Base-by-base conservation (phyloP, 306 rosid species). In the Pyrus communis region DNA sequence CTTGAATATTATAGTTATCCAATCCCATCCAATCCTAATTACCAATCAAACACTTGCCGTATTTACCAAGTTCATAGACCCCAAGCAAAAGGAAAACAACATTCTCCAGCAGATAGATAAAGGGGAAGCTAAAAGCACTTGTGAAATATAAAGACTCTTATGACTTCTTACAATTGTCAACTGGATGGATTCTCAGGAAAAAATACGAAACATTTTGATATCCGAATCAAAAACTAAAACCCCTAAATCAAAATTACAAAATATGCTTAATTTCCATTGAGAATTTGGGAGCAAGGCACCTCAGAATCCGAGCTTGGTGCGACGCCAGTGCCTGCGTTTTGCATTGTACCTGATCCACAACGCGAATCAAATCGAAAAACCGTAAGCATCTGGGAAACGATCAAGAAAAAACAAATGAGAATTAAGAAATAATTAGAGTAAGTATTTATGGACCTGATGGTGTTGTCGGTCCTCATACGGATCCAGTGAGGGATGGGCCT, bases 401-500 rank as follows among this genome's bases (percentile, higher is more conserved):
- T 8, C 14, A 57, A 57, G 8, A 69, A 49, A 40, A 4, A 15
- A 14, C 11, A 42, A 10, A 11, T 9, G 46, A 58, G 46, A 60
- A 25, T 12, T 28, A n/a, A 1, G 7, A 45, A 18, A 11, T 3
- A 1, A n/a, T 54, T 54, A 59, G 10, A 25, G 23, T 15, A 38
- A 11, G 17, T 23, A 70, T 63, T 42, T 43, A 46, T 33, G 28
- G 7, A 87, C 98, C 96, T 85, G 83, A 93, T 93, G 25, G 92
- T 93, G 85, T 93, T 93, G 58, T 93, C 98, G 0, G 98, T 93
- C 73, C 98, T 88, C 86, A 89, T 70, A 11, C 98, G 96, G 83
- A 93, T 93, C 97, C 97, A 91, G 67, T 91, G 89, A 9, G 98
- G 98, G 38, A 91, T 89, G 40, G 97, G 98, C 91, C 98, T 86